Evolutionary conservation across 2,329 filamentous ascomycete genomes (phyloP).

Genomic region (Nemania sp.): DNA sequence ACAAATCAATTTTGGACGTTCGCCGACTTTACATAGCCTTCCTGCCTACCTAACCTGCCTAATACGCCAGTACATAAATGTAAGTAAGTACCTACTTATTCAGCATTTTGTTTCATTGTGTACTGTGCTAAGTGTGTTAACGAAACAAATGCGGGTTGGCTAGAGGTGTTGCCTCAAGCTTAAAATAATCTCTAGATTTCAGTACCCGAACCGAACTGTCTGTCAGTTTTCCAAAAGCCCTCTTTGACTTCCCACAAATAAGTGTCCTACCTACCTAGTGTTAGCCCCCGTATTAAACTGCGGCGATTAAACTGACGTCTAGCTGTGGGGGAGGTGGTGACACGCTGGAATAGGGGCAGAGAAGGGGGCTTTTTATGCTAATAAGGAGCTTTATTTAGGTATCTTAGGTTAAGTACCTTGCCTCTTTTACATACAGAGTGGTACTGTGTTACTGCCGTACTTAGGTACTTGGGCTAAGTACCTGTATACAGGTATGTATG

Average conservation of each 20-base stretch:
- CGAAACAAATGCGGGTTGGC: background rate
- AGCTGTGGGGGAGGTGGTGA: constrained; percentile 19
- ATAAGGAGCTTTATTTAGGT: constrained; percentile 1
- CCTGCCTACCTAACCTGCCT: background rate
- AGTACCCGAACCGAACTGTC: background rate
- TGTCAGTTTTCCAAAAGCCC: background rate
- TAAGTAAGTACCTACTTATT: background rate
- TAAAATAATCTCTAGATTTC: background rate
- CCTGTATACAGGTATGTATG: background rate
- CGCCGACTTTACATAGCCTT: background rate
- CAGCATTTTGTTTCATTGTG: background rate
- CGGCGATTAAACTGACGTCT: constrained; percentile 5
- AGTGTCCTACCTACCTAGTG: background rate
- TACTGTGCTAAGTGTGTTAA: background rate
- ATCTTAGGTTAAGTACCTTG: no score
- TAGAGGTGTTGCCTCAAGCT: background rate
- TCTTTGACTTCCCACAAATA: background rate
- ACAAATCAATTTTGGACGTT: constrained; percentile 7
- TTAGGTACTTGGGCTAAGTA: constrained; percentile 11
- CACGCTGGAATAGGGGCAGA: constrained; percentile 28
- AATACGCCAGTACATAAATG: no score
- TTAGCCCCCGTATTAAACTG: constrained; percentile 5
- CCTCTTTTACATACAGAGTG: background rate
- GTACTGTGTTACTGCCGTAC: background rate
- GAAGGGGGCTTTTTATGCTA: constrained; percentile 11